Evolutionary conservation across 768 basidiomycete species (phyloP).

Genomic region (Lentinula detonsa): DNA sequence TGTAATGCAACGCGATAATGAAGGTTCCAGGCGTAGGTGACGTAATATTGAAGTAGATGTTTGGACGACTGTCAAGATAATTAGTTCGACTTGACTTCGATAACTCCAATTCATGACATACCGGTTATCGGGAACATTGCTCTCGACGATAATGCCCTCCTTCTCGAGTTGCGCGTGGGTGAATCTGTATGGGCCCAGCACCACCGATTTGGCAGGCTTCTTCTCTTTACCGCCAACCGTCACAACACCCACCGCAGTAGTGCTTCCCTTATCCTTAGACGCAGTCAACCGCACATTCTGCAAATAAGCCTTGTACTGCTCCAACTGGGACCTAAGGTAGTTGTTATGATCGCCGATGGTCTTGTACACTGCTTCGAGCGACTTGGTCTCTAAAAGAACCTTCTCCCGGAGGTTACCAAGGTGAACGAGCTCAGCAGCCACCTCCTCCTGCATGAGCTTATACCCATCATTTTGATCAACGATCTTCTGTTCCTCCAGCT

Average conservation of each 20-base stretch:
- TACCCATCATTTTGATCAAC: conserved; percentile 80
- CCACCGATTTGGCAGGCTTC: conserved; percentile 78
- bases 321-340: conserved; percentile 91
- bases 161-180: conserved; percentile 98
- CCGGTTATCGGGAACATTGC: conserved; percentile 98
- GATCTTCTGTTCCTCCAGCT: conserved; percentile 86
- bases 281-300: conserved; percentile 94
- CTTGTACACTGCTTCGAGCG: conserved; percentile 96
- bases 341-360: conserved; percentile 99
- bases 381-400: conserved; percentile 86
- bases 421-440: conserved; percentile 90
- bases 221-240: conserved; percentile 97
- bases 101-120: conserved; percentile 17
- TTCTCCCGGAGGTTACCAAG: conserved; percentile 96
- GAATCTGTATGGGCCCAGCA: conserved; percentile 93
- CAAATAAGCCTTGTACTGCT: conserved; percentile 99
- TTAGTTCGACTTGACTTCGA: background rate
- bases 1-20: conserved; percentile 98
- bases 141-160: conserved; percentile 98
- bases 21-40: conserved; percentile 98
- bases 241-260: conserved; percentile 89
- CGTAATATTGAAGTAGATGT: conserved; percentile 98
- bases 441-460: conserved; percentile 97
- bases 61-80: conserved; percentile 63
- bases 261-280: conserved; percentile 82